Evolutionary conservation across 2,329 filamentous ascomycete species (phyloP).

Genomic region (Pseudogymnoascus sp.): DNA sequence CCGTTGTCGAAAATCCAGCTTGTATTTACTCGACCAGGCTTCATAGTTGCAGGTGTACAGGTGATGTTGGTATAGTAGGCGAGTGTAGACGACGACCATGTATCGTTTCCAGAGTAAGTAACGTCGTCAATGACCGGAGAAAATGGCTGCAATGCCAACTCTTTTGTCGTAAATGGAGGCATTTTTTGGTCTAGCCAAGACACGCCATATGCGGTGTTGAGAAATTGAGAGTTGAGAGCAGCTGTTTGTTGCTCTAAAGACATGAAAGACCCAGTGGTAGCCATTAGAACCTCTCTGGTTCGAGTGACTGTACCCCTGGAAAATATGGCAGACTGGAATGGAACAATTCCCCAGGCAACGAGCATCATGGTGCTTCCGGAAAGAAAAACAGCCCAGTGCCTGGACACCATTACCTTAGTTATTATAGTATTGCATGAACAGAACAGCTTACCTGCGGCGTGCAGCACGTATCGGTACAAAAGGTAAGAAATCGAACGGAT

Average conservation of each 20-base stretch:
- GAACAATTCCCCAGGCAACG: constrained; percentile 47
- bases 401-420: constrained; percentile 18
- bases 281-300: constrained; percentile 11
- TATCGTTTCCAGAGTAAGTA: constrained; percentile 1
- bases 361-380: constrained; percentile 40
- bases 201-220: constrained; percentile 39
- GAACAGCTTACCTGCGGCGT: constrained; percentile 22
- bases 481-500: constrained; percentile 42
- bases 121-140: constrained; percentile 10
- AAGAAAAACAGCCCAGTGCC: constrained; percentile 46
- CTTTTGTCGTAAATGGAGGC: constrained; percentile 35
- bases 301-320: constrained; percentile 30
- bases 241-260: constrained; percentile 26
- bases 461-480: constrained; percentile 36
- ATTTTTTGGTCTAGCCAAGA: constrained; percentile 37
- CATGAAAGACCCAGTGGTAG: constrained; percentile 21
- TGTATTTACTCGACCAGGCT: neutral
- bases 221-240: constrained; percentile 30
- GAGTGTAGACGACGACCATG: constrained; percentile 24
- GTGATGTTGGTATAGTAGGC: constrained; percentile 30
- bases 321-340: constrained; percentile 47
- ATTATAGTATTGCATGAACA: constrained; percentile 13
- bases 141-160: constrained; percentile 39
- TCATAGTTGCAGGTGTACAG: constrained; percentile 30
- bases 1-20: constrained; percentile 31